Conservation (phyloP, 495 filamentous ascomycete species). For the Annulohypoxylon bovei region DNA sequence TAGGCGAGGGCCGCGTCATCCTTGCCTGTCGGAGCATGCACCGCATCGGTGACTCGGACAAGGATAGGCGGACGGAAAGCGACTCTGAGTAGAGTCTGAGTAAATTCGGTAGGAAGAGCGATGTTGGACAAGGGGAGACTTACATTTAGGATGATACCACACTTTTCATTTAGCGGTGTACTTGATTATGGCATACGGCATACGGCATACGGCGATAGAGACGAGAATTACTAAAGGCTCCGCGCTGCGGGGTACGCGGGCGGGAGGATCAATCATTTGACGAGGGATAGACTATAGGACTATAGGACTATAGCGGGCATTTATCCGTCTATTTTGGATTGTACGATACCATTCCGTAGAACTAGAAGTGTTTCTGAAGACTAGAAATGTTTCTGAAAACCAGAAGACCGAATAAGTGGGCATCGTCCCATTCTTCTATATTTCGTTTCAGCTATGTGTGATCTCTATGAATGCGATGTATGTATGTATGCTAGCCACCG, state of each 20-base stretch:
- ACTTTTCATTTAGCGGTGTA: constrained; percentile 4
- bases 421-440: background rate
- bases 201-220: background rate
- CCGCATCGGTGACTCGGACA: background rate
- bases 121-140: background rate
- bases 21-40: background rate
- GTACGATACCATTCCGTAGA: background rate
- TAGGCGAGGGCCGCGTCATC: background rate
- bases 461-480: constrained; percentile 4
- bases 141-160: constrained; percentile 4
- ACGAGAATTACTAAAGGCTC: background rate
- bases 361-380: background rate
- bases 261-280: background rate
- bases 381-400: background rate
- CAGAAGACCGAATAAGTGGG: background rate
- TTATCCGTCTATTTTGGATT: background rate
- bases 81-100: background rate
- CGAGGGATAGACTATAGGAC: background rate
- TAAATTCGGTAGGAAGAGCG: background rate
- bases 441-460: constrained; percentile 6
- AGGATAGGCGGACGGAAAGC: background rate
- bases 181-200: background rate
- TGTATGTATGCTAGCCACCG: constrained; percentile 14
- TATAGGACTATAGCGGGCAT: background rate
- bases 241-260: background rate